Conservation (phyloP, 768 basidiomycete genomes). For the Lactarius hengduanensis region DNA sequence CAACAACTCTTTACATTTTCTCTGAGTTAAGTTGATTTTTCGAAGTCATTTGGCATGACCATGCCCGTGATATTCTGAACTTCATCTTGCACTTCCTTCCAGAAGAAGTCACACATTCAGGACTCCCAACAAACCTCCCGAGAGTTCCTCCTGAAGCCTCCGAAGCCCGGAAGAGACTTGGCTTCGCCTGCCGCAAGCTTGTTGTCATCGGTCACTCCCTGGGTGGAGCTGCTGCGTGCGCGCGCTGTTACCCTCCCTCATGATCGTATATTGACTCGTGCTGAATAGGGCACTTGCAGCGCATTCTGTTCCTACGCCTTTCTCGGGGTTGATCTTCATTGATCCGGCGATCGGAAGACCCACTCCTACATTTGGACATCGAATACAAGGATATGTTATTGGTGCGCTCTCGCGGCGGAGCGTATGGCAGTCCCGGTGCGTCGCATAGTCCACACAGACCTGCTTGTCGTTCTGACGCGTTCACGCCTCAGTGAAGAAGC, state of each 20-base stretch:
- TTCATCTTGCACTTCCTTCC: conserved; percentile 73
- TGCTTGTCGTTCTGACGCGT: no score
- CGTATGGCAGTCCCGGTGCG: conserved; percentile 61
- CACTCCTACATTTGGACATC: conserved; percentile 9
- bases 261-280: conserved; percentile 12
- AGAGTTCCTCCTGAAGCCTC: conserved; percentile 48
- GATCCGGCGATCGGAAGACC: conserved; percentile 65
- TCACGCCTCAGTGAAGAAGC: conserved; percentile 56
- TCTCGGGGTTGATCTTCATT: conserved; percentile 67
- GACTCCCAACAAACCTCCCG: conserved; percentile 53
- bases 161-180: conserved; percentile 42
- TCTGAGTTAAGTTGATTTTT: not conserved
- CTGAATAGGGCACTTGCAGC: conserved; percentile 64
- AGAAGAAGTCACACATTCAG: conserved; percentile 32
- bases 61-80: conserved; percentile 73
- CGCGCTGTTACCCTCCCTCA: conserved; percentile 28
- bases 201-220: conserved; percentile 82
- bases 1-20: conserved; percentile 8
- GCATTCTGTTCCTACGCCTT: conserved; percentile 59
- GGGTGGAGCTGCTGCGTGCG: conserved; percentile 76
- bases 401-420: conserved; percentile 59
- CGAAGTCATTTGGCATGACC: conserved; percentile 76
- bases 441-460: not conserved
- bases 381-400: conserved; percentile 26
- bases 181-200: conserved; percentile 54